Conservation (phyloP, 768 basidiomycete genomes). For the Paxillus ammoniavirescens region DNA sequence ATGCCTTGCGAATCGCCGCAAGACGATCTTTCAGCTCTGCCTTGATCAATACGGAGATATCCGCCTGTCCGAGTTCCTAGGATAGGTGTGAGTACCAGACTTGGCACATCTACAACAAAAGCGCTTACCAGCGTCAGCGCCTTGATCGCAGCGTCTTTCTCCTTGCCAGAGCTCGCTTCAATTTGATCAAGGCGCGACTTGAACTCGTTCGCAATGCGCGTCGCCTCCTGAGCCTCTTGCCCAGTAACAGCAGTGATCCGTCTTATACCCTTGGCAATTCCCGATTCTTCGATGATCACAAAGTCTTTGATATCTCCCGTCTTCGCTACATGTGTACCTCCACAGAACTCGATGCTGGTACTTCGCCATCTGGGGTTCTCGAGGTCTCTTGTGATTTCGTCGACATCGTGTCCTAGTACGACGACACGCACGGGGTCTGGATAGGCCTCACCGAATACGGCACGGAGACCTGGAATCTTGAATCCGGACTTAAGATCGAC, state of each 20-base stretch:
- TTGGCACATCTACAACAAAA: neutral
- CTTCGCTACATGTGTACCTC: slow-evolving; percentile 97
- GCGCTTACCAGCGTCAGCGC: slow-evolving; percentile 66
- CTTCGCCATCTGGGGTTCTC: slow-evolving; percentile 87
- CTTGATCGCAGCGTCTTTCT: slow-evolving; percentile 88
- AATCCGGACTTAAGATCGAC: slow-evolving; percentile 73
- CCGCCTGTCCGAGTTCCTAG: slow-evolving; percentile 86
- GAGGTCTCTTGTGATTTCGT: slow-evolving; percentile 83
- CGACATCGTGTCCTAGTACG: slow-evolving; percentile 81
- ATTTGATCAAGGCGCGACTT: slow-evolving; percentile 61
- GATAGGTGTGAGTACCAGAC: neutral
- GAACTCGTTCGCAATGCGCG: slow-evolving; percentile 62
- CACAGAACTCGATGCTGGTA: slow-evolving; percentile 96
- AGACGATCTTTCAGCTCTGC: slow-evolving; percentile 76
- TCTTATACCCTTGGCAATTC: slow-evolving; percentile 97
- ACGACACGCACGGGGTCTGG: slow-evolving; percentile 98
- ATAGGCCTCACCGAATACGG: slow-evolving; percentile 97
- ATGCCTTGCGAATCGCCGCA: slow-evolving; percentile 68
- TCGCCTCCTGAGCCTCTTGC: slow-evolving; percentile 84
- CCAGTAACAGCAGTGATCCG: slow-evolving; percentile 94
- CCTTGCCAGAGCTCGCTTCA: slow-evolving; percentile 62
- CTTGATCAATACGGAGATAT: slow-evolving; percentile 86
- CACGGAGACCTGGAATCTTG: slow-evolving; percentile 90
- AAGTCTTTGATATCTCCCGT: slow-evolving; percentile 98
- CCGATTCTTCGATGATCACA: slow-evolving; percentile 91